These are phyloP conservation scores for Neonectria punicea DNA, from an alignment of 2,329 filamentous ascomycete species.

Conservation along the genomic window DNA sequence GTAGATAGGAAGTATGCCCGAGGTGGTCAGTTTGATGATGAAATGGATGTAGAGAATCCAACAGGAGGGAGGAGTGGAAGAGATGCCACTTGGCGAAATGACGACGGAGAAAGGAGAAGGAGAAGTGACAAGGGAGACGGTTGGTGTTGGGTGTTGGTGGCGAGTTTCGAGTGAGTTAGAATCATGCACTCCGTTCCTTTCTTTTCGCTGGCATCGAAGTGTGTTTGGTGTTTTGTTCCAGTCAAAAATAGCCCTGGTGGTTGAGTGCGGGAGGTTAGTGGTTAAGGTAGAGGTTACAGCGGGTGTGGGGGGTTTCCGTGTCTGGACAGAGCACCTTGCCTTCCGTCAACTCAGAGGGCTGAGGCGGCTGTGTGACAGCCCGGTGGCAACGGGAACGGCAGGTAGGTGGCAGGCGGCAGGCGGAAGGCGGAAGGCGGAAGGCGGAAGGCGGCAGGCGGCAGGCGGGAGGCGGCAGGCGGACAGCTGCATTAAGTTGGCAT, in stretches of 20 bases:
- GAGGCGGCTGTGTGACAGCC: conserved; percentile 7
- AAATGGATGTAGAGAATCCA: background rate
- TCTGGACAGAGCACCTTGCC: conserved; percentile 1
- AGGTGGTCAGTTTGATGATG: conserved; percentile 7
- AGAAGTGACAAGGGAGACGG: background rate
- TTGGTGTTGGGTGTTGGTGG: background rate
- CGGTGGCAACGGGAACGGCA: conserved; percentile 6
- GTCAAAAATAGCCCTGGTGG: conserved; percentile 22
- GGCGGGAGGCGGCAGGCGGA: background rate
- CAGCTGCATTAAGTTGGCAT: background rate
- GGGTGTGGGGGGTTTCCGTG: conserved; percentile 18
- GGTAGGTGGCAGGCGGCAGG: background rate
- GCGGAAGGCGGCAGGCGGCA: background rate
- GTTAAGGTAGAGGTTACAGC: background rate
- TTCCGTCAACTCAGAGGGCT: too few relatives aligned
- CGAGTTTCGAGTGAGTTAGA: background rate
- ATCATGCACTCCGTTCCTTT: conserved; percentile 15
- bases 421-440: too few relatives aligned
- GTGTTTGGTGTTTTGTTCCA: conserved; percentile 12
- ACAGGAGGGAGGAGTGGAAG: background rate
- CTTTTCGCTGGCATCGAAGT: conserved; percentile 9
- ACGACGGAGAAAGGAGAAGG: background rate
- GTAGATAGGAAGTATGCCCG: background rate
- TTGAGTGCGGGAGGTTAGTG: conserved; percentile 16
- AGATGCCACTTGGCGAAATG: conserved; percentile 12